Conservation (phyloP, 352 stramenopile genomes). For the Globisporangium paddicum region DNA sequence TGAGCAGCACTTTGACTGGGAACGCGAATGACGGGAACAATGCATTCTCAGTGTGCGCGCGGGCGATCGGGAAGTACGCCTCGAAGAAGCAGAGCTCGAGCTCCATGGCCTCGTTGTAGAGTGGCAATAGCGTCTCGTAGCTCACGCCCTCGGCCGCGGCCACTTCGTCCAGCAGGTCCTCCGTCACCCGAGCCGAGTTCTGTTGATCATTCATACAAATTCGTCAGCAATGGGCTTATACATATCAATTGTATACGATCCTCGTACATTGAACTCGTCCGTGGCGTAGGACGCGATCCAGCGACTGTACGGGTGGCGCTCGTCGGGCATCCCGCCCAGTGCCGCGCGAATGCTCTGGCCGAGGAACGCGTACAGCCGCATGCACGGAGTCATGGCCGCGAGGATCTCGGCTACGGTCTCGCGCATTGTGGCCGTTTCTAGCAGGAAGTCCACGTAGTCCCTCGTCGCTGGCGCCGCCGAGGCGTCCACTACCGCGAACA, state of each 20-base stretch:
- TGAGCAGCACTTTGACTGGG: slow-evolving; percentile 15
- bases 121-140: slow-evolving; percentile 22
- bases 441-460: slow-evolving; percentile 45
- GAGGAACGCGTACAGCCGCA: slow-evolving; percentile 47
- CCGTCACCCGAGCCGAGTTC: slow-evolving; percentile 19
- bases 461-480: slow-evolving; percentile 27
- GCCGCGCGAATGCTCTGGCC: slow-evolving; percentile 24
- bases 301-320: slow-evolving; percentile 25
- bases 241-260: too few species aligned
- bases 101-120: slow-evolving; percentile 50
- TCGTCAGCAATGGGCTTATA: background rate
- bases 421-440: slow-evolving; percentile 29
- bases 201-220: slow-evolving; percentile 6
- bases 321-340: background rate
- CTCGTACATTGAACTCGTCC: slow-evolving; percentile 30
- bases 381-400: slow-evolving; percentile 48
- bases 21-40: background rate
- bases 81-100: slow-evolving; percentile 59
- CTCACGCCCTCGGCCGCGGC: slow-evolving; percentile 17
- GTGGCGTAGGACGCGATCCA: slow-evolving; percentile 50
- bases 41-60: slow-evolving; percentile 7
- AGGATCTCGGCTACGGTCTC: slow-evolving; percentile 36
- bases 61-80: slow-evolving; percentile 28
- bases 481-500: slow-evolving; percentile 24
- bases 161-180: slow-evolving; percentile 33